A percentile compares a stretch with the other conserved stretches of the same genome.
Evolutionary conservation across 2,329 filamentous ascomycete genomes (phyloP).

Genomic region (Monilinia vaccinii-corymbosi): DNA sequence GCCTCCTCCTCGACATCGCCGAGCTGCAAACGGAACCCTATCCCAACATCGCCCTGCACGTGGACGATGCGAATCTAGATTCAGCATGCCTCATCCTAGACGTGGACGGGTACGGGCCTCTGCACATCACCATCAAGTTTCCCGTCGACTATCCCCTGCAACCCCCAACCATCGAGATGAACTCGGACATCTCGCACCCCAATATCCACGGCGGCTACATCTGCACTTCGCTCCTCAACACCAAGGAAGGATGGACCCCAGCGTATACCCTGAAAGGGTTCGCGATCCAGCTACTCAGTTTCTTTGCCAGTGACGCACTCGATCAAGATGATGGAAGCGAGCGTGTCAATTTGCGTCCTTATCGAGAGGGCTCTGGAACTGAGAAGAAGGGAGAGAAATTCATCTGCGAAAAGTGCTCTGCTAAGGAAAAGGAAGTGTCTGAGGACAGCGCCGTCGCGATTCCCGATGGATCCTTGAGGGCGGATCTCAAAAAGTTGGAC

Average conservation of each 20-base stretch:
- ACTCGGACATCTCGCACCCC: constrained; percentile 36
- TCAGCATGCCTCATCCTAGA: constrained; percentile 37
- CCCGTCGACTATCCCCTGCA: constrained; percentile 31
- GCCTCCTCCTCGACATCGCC: constrained; percentile 36
- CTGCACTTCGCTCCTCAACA: constrained; percentile 39
- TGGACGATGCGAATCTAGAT: constrained; percentile 31
- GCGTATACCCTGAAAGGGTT: constrained; percentile 43
- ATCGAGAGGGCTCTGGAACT: constrained; percentile 12
- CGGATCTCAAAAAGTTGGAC: neutral
- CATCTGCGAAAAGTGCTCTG: neutral
- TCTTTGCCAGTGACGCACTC: constrained; percentile 39
- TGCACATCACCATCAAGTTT: constrained; percentile 38
- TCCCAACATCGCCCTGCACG: constrained; percentile 36
- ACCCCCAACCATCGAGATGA: constrained; percentile 34
- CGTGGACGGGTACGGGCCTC: constrained; percentile 31
- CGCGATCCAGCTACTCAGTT: constrained; percentile 42
- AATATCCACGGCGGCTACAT: constrained; percentile 38
- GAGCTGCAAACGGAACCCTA: constrained; percentile 39
- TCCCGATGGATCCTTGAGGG: neutral
- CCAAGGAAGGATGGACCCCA: constrained; percentile 36
- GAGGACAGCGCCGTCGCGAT: too few relatives aligned
- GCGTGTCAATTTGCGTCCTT: constrained; percentile 24
- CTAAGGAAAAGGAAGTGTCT: neutral
- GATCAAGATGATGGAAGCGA: constrained; percentile 32
- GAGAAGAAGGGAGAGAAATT: neutral